A percentile compares a stretch with the other conserved stretches of the same genome.
phyloP scores from a whole-genome alignment of 1,139 yeast species.

The Yamadazyma membranifaciens region DNA sequence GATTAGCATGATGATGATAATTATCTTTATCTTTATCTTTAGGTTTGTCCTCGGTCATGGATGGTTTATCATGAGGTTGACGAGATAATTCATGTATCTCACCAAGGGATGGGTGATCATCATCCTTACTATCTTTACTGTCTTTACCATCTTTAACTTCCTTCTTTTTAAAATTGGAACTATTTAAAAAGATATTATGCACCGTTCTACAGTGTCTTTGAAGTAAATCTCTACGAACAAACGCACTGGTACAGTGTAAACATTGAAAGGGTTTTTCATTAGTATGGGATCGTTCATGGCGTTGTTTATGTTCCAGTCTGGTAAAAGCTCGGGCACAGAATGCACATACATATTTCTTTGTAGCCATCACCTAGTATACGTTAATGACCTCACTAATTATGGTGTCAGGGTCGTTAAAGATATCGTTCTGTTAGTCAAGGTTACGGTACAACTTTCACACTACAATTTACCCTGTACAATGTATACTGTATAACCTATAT shows the following conservation, averaged over 20 bases:
- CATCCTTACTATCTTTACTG: not conserved
- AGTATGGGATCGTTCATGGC: constrained; percentile 83
- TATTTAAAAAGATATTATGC: constrained; percentile 39
- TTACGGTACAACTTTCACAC: too few species aligned
- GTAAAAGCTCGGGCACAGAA: constrained; percentile 82
- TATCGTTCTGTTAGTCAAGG: too few species aligned
- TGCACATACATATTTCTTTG: constrained; percentile 70
- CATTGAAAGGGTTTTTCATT: constrained; percentile 83
- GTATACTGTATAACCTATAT: too few species aligned
- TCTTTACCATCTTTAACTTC: constrained; percentile 5
- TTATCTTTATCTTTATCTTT: constrained; percentile 2
- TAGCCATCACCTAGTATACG: constrained; percentile 31
- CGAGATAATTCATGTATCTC: not conserved
- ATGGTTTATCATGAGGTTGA: too few species aligned
- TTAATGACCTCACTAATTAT: too few species aligned
- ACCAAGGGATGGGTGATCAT: not conserved
- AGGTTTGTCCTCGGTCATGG: not conserved
- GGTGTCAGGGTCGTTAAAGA: too few species aligned
- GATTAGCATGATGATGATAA: constrained; percentile 14
- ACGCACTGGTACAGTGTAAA: constrained; percentile 64
- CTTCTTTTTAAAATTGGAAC: constrained; percentile 7
- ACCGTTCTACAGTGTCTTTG: constrained; percentile 80
- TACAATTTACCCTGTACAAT: too few species aligned
- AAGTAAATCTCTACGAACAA: constrained; percentile 72
- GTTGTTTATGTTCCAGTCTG: constrained; percentile 75